phyloP scores from a whole-genome alignment of 108 stramenopile genomes.

The Cyclotella choctawhatcheeana region DNA sequence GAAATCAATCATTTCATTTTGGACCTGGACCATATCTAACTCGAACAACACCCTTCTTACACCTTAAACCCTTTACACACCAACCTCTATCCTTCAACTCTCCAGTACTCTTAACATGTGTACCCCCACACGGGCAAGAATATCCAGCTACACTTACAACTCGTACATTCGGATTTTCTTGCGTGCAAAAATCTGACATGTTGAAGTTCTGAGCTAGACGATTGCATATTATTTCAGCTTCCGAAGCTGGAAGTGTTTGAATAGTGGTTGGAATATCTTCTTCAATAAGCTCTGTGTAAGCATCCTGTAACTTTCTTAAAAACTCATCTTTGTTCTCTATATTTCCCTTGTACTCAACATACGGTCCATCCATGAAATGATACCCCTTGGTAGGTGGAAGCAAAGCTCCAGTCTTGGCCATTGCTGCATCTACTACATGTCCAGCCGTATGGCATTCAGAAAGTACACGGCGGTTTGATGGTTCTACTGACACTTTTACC shows the following conservation, averaged over 20 bases:
- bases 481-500: slow-evolving; percentile 65
- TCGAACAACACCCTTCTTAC: slow-evolving; percentile 79
- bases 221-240: slow-evolving; percentile 60
- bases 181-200: slow-evolving; percentile 29
- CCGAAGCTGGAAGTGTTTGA: slow-evolving; percentile 46
- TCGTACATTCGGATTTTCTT: slow-evolving; percentile 48
- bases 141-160: slow-evolving; percentile 77
- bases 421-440: slow-evolving; percentile 86
- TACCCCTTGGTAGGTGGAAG: slow-evolving; percentile 79
- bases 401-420: slow-evolving; percentile 58
- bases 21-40: slow-evolving; percentile 70
- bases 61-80: slow-evolving; percentile 67
- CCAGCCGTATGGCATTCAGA: slow-evolving; percentile 90
- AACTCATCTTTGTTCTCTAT: slow-evolving; percentile 54
- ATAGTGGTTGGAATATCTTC: slow-evolving; percentile 70
- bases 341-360: slow-evolving; percentile 75
- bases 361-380: slow-evolving; percentile 88
- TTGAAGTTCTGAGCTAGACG: slow-evolving; percentile 55
- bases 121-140: slow-evolving; percentile 82
- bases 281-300: slow-evolving; percentile 64
- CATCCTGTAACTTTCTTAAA: slow-evolving; percentile 50
- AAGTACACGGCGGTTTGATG: slow-evolving; percentile 52
- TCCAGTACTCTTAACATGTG: slow-evolving; percentile 69
- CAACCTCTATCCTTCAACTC: slow-evolving; percentile 63
- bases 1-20: no score